Evolutionary conservation across 2,329 filamentous ascomycete species (phyloP), one percentile per base, ranked within the genome.

Genomic region (Cladophialophora carrionii): DNA sequence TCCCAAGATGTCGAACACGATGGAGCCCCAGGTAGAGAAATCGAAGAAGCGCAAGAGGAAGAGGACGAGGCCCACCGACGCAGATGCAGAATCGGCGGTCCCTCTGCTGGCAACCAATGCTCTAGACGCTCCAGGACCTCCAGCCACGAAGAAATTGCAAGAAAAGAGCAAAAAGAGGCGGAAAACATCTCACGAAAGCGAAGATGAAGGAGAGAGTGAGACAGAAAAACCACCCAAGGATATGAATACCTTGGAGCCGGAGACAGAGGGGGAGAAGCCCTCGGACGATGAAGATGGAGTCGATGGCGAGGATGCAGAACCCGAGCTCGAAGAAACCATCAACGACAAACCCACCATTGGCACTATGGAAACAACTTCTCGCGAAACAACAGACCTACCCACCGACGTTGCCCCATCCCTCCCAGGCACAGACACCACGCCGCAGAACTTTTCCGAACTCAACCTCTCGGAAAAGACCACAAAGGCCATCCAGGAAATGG

Each of bases 401-500:
- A 83, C 83, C 9, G 71, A 76, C 66, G 74, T 77, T 48, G 71
- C 81, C 14, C 82, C 88, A 57, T 80, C 82, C 12, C 76, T 88
- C 57, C 88, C 88, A 2, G 82, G 82, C 32, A 83, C 86, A 32
- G 85, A 85, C 59, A 80, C 78, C 57, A 85, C 89, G 63, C 87
- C 88, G 24, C 82, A 88, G 73, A 87, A 87, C 58, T 96, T 97
- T 75, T 80, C 86, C 37, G 90, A 98, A 70, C 82, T 99, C 68
- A 90, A 90, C 61, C 84, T 99, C 10, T 95, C 91, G 1, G 90
- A 93, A 26, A 92, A 91, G 78, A 97, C 92, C 0, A 90, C 93
- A 84, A 87, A 90, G 79, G 93, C 92, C 8, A 92, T 97, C 72
- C 80, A 88, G 64, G 91, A 90, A 69, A 98, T 99, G 94, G 90